Percentiles rank a stretch among this genome's conserved stretches.
These are phyloP conservation scores for Entonaema liquescens DNA, from an alignment of 495 filamentous ascomycete species.

Conservation along the genomic window DNA sequence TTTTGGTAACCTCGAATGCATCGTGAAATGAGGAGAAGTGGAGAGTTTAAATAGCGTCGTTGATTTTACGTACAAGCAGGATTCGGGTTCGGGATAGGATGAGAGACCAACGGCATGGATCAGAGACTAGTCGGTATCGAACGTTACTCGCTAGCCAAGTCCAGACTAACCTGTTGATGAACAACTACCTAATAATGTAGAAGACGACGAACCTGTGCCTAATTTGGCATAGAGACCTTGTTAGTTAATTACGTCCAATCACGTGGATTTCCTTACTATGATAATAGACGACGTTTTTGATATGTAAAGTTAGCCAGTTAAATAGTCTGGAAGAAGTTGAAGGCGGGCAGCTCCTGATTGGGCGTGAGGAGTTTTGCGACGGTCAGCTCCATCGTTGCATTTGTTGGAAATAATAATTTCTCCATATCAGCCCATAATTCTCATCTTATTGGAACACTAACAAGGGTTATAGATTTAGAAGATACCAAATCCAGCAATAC, in stretches of 20 bases:
- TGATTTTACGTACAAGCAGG: slow-evolving; percentile 2
- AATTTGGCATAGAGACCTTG: not conserved
- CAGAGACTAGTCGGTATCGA: not conserved
- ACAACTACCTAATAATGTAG: slow-evolving; percentile 8
- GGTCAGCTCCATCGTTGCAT: no score
- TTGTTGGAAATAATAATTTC: not conserved
- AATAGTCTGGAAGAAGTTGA: not conserved
- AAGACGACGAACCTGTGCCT: not conserved
- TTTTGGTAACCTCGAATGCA: not conserved
- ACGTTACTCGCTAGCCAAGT: slow-evolving; percentile 18
- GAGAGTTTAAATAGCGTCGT: slow-evolving; percentile 19
- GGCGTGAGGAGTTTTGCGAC: no score
- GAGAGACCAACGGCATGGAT: not conserved
- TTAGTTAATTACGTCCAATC: not conserved
- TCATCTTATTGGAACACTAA: not conserved
- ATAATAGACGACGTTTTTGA: not conserved
- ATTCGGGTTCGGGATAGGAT: not conserved
- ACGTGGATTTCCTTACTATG: not conserved
- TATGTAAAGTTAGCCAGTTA: not conserved
- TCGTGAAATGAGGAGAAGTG: slow-evolving; percentile 31
- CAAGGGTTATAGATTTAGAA: not conserved
- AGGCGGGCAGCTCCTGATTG: not conserved
- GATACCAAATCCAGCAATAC: not conserved
- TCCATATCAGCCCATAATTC: not conserved
- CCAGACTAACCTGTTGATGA: slow-evolving; percentile 16